These are phyloP conservation scores for Zalaria obscura DNA, from an alignment of 2,329 filamentous ascomycete species.

Conservation along the genomic window DNA sequence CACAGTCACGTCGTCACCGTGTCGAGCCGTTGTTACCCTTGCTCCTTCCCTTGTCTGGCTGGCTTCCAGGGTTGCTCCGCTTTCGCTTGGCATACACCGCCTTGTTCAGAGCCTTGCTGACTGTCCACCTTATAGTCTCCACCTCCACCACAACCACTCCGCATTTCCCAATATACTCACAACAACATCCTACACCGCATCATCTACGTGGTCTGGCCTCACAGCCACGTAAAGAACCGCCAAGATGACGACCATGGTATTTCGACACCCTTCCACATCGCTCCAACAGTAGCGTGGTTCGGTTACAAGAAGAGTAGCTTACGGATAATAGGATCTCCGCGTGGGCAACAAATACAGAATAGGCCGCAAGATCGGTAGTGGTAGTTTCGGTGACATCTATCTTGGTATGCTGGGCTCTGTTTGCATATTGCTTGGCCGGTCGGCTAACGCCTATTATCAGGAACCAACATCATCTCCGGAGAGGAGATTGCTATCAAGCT, in stretches of 20 bases:
- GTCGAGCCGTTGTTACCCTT: not conserved
- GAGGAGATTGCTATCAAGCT: slow-evolving; percentile 99
- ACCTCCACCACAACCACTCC: not conserved
- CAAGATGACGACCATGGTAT: slow-evolving; percentile 49
- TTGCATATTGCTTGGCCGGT: slow-evolving; percentile 1
- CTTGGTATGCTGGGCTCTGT: slow-evolving; percentile 41
- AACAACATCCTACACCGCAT: slow-evolving; percentile 6
- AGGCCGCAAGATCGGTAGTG: slow-evolving; percentile 96
- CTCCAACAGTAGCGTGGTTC: slow-evolving; percentile 12
- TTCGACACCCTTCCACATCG: slow-evolving; percentile 20
- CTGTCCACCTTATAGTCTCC: slow-evolving; percentile 5
- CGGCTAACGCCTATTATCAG: slow-evolving; percentile 27
- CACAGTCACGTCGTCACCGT: too few species aligned
- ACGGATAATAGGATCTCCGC: slow-evolving; percentile 65
- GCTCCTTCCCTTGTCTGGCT: not conserved
- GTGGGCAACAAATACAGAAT: slow-evolving; percentile 99
- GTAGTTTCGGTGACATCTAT: slow-evolving; percentile 97
- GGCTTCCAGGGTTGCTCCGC: slow-evolving; percentile 3
- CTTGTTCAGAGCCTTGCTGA: slow-evolving; percentile 2
- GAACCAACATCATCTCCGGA: slow-evolving; percentile 98
- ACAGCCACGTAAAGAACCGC: not conserved
- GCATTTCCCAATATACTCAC: slow-evolving; percentile 8
- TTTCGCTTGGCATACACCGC: slow-evolving; percentile 2
- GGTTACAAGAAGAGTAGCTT: slow-evolving; percentile 16
- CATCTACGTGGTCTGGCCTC: slow-evolving; percentile 1